Evolutionary conservation across 345 rosid genomes (phyloP), one percentile per base, ranked within the genome.

Genomic region (Raphanus raphanistrum): DNA sequence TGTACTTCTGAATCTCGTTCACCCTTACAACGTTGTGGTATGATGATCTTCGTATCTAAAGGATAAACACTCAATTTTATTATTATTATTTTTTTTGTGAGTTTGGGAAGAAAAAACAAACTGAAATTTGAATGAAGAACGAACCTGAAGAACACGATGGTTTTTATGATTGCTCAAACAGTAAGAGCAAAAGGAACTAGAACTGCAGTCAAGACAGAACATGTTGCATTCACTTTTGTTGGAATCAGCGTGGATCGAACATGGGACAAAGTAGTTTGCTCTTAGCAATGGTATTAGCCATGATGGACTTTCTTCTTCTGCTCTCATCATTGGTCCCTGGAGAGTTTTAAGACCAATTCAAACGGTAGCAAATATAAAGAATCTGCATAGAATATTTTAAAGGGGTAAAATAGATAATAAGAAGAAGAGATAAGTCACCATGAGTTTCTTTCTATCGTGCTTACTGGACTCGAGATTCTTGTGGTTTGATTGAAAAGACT

Each of bases 11-110:
- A 57, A 93, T 91, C 85, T 93, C 98, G 27, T 87, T 88, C 26
- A 93, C 97, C 29, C 98, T 82, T 81, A 93, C 94, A 50, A 93
- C 98, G 89, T 93, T 90, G 58, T 93, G 97, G 86, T 93, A 93
- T 0, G 98, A 93, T 5, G 98, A 93, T 76, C 98, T 85, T 79
- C 98, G 84, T 82, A 93, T 93, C 98, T 93, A 83, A 59, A 76
- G 38, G 38, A 16, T 52, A 52, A 50, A 0, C 2, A 5, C 15
- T 45, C 54, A 2, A 48, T 48, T 48, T 48, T 48, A 2, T 48
- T 52, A 52, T 2, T 52, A 52, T 52, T 25, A 0, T 50, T 50
- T 45, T 12, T 35, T 5, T 2, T 15, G 4, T 6, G 26, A 52
- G 16, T 52, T 45, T 45, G 9, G 4, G 52, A 45, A 7, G 11